These are phyloP conservation scores for Eleusine coracana DNA, from an alignment of 176 grass and related monocot genomes.

Conservation along the genomic window DNA sequence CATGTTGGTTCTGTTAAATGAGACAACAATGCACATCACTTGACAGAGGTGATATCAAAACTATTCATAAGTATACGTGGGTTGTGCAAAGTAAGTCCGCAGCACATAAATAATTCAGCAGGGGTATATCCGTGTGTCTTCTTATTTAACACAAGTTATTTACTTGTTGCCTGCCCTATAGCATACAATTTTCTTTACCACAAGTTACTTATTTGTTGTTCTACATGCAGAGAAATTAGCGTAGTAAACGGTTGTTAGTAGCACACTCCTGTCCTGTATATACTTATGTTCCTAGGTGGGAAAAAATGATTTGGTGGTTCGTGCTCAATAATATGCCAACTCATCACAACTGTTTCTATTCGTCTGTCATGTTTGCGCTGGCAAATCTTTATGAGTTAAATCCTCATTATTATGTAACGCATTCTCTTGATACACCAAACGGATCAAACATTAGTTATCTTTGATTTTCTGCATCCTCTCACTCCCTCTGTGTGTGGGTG, in stretches of 20 bases:
- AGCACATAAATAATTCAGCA: not conserved
- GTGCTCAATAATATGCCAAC: conserved; percentile 42
- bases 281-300: not conserved
- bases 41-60: not conserved
- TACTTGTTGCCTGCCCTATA: not conserved
- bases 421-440: conserved; percentile 8
- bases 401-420: not conserved
- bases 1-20: not conserved
- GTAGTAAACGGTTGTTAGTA: not conserved
- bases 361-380: conserved; percentile 40
- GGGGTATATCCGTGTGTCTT: not conserved
- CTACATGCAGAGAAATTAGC: not conserved
- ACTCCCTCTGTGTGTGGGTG: too few species aligned
- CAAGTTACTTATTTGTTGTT: not conserved
- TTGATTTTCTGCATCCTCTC: not conserved
- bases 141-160: too few species aligned
- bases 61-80: not conserved
- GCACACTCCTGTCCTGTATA: not conserved
- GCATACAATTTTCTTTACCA: not conserved
- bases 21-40: not conserved
- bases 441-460: not conserved
- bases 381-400: conserved; percentile 23
- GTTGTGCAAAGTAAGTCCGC: too few species aligned
- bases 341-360: conserved; percentile 39
- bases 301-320: conserved; percentile 43